Conservation (phyloP, 1,139 yeast species). For the Candida glucosophila region DNA sequence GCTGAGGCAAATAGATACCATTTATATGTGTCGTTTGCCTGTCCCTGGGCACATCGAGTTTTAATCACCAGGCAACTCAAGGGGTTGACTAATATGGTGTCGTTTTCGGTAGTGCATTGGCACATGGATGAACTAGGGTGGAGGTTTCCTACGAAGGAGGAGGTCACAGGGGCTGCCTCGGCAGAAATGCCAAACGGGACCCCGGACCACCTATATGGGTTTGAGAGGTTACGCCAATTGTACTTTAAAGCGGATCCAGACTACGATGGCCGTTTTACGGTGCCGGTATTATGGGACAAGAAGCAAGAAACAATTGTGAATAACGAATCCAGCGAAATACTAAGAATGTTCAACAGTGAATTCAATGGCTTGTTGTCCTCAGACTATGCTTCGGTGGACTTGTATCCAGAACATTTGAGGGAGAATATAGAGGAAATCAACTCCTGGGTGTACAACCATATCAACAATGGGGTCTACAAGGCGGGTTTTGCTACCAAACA, state of each 20-base stretch:
- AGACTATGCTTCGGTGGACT: conserved; percentile 43
- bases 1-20: conserved; percentile 82
- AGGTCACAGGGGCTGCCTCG: conserved; percentile 16
- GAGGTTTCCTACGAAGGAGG: conserved; percentile 49
- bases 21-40: conserved; percentile 77
- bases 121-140: conserved; percentile 79
- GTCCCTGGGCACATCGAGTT: conserved; percentile 96
- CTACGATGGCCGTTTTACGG: conserved; percentile 78
- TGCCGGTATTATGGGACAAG: conserved; percentile 89
- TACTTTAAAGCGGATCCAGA: conserved; percentile 71
- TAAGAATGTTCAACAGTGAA: conserved; percentile 71
- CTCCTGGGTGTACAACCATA: conserved; percentile 75
- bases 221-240: conserved; percentile 54
- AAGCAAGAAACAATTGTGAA: conserved; percentile 74
- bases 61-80: conserved; percentile 69
- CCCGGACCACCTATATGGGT: conserved; percentile 55
- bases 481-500: conserved; percentile 84
- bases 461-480: conserved; percentile 93
- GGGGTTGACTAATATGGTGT: conserved; percentile 57
- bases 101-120: conserved; percentile 82
- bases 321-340: conserved; percentile 84
- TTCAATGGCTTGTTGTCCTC: conserved; percentile 47
- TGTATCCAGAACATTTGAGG: conserved; percentile 52
- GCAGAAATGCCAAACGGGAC: conserved; percentile 46
- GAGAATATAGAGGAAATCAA: conserved; percentile 66